Evolutionary conservation across 179 eudicot genomes (phyloP).

Genomic region (Gypsophila paniculata): DNA sequence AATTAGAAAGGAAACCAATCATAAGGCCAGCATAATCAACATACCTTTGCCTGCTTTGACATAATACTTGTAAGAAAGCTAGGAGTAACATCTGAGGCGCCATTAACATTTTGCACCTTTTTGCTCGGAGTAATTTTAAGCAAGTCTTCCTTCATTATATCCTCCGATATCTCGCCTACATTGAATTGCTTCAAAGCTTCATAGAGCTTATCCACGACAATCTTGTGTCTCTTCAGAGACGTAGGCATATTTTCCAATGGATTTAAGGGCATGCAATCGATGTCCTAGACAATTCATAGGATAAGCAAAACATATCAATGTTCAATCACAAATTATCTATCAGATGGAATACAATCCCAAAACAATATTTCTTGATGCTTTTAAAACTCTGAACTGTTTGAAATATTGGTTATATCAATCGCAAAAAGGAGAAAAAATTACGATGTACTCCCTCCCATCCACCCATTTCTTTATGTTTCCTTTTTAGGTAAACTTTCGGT

Average conservation of each 20-base stretch:
- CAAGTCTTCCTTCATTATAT: conserved; percentile 46
- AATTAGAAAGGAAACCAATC: neutral
- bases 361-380: too few relatives aligned
- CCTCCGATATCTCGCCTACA: conserved; percentile 41
- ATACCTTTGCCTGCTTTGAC: conserved; percentile 55
- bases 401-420: too few relatives aligned
- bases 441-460: too few relatives aligned
- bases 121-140: conserved; percentile 42
- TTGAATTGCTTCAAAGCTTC: conserved; percentile 61
- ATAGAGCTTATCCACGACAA: conserved; percentile 48
- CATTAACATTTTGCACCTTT: conserved; percentile 38
- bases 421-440: too few relatives aligned
- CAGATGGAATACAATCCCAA: neutral
- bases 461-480: too few relatives aligned
- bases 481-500: too few relatives aligned
- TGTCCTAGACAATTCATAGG: conserved; percentile 53
- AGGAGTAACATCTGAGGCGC: conserved; percentile 36
- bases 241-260: conserved; percentile 82
- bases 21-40: conserved; percentile 17
- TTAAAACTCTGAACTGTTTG: too few relatives aligned
- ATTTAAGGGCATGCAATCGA: conserved; percentile 91
- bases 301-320: conserved; percentile 2
- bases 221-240: conserved; percentile 46
- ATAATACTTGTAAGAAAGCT: conserved; percentile 39
- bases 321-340: neutral